These are phyloP conservation scores for Saccharomyces hybrid DNA, from an alignment of 1,139 yeast species.

Conservation along the genomic window DNA sequence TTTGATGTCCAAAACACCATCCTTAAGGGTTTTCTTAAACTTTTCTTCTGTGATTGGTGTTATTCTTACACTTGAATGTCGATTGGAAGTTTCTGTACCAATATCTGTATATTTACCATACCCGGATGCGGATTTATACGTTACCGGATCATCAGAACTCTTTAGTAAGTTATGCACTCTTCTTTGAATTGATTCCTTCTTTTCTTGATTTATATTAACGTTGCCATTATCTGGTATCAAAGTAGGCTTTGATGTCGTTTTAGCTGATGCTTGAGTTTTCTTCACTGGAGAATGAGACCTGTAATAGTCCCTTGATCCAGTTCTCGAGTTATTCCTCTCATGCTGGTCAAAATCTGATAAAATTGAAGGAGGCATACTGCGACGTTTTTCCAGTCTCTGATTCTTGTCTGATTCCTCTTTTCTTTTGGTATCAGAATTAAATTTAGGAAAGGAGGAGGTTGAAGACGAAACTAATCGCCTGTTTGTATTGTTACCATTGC, in stretches of 20 bases:
- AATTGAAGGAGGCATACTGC: constrained; percentile 1
- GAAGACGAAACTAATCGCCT: not conserved
- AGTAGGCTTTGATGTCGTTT: not conserved
- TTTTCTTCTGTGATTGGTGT: not conserved
- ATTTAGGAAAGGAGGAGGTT: not conserved
- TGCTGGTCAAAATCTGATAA: constrained; percentile 8
- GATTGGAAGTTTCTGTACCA: not conserved
- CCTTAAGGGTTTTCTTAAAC: not conserved
- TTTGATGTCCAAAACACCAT: not conserved
- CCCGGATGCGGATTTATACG: constrained; percentile 46
- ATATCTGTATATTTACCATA: constrained; percentile 50
- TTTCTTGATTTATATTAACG: constrained; percentile 10
- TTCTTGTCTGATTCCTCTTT: not conserved
- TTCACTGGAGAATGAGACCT: constrained; percentile 8
- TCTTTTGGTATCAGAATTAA: not conserved
- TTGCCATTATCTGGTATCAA: not conserved
- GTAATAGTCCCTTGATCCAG: constrained; percentile 6
- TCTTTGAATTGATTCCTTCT: constrained; percentile 41
- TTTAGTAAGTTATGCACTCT: constrained; percentile 48
- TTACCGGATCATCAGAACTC: constrained; percentile 34
- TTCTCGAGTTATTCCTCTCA: constrained; percentile 4
- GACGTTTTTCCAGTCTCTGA: not conserved
- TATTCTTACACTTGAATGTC: not conserved
- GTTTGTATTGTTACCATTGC: not conserved
- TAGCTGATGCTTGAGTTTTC: not conserved